phyloP scores from a whole-genome alignment of 371 early-diverging fungal genomes.

The Catenaria anguillulae region DNA sequence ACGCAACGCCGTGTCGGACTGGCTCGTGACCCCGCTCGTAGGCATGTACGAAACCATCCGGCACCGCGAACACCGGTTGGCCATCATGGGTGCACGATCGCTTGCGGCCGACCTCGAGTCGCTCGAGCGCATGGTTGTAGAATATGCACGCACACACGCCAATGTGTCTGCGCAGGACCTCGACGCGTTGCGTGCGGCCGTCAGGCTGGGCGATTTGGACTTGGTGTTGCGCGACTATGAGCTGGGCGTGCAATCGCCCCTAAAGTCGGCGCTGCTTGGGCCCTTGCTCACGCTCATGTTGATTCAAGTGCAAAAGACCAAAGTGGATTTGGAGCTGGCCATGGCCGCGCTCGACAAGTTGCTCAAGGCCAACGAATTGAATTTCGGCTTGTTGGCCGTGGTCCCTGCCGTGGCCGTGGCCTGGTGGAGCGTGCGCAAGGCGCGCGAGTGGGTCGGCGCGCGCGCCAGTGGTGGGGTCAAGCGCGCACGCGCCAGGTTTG shows the following conservation, averaged over 20 bases:
- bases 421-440: slow-evolving; percentile 12
- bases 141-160: slow-evolving; percentile 53
- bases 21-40: slow-evolving; percentile 60
- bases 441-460: background rate
- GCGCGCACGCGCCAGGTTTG: background rate
- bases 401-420: slow-evolving; percentile 33
- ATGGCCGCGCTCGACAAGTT: slow-evolving; percentile 88
- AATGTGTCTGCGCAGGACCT: background rate
- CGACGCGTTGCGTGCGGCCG: background rate
- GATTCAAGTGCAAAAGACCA: slow-evolving; percentile 79
- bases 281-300: slow-evolving; percentile 68
- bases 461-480: background rate
- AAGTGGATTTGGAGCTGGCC: slow-evolving; percentile 80
- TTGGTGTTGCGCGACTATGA: slow-evolving; percentile 65
- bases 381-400: slow-evolving; percentile 70
- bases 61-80: slow-evolving; percentile 53
- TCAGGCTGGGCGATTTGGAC: slow-evolving; percentile 60
- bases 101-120: slow-evolving; percentile 65
- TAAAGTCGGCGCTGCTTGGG: slow-evolving; percentile 45
- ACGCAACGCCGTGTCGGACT: slow-evolving; percentile 45
- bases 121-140: slow-evolving; percentile 73
- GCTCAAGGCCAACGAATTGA: slow-evolving; percentile 84
- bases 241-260: slow-evolving; percentile 49
- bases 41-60: slow-evolving; percentile 74
- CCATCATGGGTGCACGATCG: slow-evolving; percentile 55